These are phyloP conservation scores for Cytospora mali DNA, from an alignment of 2,329 filamentous ascomycete species.

Conservation along the genomic window DNA sequence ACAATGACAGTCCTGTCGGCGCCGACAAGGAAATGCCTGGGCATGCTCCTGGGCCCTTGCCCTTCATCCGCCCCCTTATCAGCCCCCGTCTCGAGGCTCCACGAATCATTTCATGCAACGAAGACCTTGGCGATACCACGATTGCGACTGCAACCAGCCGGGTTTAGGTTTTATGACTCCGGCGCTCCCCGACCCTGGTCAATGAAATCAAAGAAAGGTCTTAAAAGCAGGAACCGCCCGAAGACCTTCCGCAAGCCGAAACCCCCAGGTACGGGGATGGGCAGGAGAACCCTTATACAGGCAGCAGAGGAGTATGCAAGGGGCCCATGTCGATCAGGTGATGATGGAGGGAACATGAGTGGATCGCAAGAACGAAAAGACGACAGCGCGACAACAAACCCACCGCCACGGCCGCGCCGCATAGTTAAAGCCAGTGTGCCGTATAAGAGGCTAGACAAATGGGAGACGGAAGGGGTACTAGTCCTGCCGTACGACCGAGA, in stretches of 20 bases:
- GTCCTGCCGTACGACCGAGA: not conserved
- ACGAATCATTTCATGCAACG: not conserved
- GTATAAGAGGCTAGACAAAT: not conserved
- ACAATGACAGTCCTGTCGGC: not conserved
- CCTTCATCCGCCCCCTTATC: not conserved
- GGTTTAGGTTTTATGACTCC: not conserved
- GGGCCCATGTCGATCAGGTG: too few species aligned
- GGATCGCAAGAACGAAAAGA: too few species aligned
- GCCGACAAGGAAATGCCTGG: not conserved
- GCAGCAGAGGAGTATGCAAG: too few species aligned
- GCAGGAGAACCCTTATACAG: too few species aligned
- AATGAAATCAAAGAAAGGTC: too few species aligned
- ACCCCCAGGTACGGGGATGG: too few species aligned
- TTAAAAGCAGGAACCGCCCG: too few species aligned
- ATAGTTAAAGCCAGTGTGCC: too few species aligned
- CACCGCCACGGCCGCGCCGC: not conserved
- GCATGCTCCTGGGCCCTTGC: not conserved
- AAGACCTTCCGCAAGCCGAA: too few species aligned
- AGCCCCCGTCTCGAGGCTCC: not conserved
- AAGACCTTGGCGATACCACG: not conserved
- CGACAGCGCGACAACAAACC: not conserved
- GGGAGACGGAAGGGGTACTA: not conserved
- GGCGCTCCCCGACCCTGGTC: too few species aligned
- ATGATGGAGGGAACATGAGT: too few species aligned
- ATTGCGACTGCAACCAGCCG: not conserved